Conservation (phyloP, 345 rosid species). For the Geranium rotundifolium region DNA sequence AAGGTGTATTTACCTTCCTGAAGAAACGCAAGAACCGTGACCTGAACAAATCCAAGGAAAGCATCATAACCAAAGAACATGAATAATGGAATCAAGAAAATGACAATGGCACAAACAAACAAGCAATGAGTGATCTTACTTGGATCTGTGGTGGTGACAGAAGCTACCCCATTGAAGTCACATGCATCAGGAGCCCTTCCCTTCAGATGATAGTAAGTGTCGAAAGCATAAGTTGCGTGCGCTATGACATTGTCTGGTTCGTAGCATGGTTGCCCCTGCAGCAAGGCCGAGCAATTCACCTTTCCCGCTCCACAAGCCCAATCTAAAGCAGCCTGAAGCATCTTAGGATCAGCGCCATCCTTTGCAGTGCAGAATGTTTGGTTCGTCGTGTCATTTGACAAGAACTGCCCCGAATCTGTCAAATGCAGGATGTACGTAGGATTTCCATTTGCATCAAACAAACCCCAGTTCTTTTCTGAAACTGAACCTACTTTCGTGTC, state of each 20-base stretch:
- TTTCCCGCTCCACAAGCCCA: conserved; percentile 92
- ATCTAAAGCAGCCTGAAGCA: conserved; percentile 83
- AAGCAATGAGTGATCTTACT: conserved; percentile 26
- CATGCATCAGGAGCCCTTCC: conserved; percentile 57
- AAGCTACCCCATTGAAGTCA: conserved; percentile 77
- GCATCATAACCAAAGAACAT: background rate
- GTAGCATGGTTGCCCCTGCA: conserved; percentile 64
- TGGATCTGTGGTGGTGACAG: conserved; percentile 67
- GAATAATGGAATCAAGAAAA: background rate
- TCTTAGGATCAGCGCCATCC: conserved; percentile 72
- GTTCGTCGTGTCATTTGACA: conserved; percentile 71
- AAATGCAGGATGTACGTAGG: conserved; percentile 54
- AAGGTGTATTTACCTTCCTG: conserved; percentile 66
- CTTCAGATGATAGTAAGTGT: conserved; percentile 63
- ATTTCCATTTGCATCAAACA: conserved; percentile 54
- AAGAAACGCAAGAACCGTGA: conserved; percentile 68
- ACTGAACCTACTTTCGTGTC: conserved; percentile 47
- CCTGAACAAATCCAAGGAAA: no score
- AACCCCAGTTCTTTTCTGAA: conserved; percentile 82
- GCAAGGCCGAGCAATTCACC: conserved; percentile 53
- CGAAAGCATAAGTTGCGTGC: conserved; percentile 70
- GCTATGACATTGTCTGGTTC: conserved; percentile 62
- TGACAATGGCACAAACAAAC: no score
- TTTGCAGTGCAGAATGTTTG: conserved; percentile 68
- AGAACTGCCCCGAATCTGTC: conserved; percentile 53